These are phyloP conservation scores for Botryotinia convoluta DNA, from an alignment of 2,329 filamentous ascomycete species.

Conservation along the genomic window DNA sequence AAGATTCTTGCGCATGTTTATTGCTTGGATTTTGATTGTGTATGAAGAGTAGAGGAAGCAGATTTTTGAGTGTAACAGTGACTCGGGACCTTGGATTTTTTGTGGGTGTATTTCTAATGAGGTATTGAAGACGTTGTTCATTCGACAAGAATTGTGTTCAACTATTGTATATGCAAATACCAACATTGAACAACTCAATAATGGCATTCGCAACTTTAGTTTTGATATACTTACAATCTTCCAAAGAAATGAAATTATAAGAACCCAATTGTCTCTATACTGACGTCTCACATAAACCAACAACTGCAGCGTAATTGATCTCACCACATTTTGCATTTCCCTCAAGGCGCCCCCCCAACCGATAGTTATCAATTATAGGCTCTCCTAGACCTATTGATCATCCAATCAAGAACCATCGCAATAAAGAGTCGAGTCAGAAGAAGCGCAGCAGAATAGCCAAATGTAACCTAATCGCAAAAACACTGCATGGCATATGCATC, in stretches of 20 bases:
- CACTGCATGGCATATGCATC: background rate
- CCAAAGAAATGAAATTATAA: background rate
- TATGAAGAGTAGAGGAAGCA: background rate
- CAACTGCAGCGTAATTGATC: background rate
- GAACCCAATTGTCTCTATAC: background rate
- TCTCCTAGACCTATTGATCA: background rate
- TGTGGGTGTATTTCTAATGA: background rate
- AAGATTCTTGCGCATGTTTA: conserved; percentile 31
- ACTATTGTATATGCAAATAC: background rate
- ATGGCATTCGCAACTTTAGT: background rate
- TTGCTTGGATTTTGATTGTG: background rate
- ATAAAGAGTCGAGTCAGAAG: background rate
- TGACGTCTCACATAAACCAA: background rate
- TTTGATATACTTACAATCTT: background rate
- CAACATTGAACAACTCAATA: background rate
- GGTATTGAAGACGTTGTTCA: background rate
- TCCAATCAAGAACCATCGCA: background rate
- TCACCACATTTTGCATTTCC: background rate
- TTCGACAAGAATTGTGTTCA: background rate
- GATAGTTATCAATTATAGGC: background rate
- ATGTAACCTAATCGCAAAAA: background rate
- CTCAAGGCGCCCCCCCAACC: background rate
- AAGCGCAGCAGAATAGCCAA: background rate
- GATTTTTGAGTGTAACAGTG: background rate
- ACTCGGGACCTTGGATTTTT: background rate